These are phyloP conservation scores for Dictyostelium intermedium DNA, from an alignment of 78 protist species.

Conservation along the genomic window DNA sequence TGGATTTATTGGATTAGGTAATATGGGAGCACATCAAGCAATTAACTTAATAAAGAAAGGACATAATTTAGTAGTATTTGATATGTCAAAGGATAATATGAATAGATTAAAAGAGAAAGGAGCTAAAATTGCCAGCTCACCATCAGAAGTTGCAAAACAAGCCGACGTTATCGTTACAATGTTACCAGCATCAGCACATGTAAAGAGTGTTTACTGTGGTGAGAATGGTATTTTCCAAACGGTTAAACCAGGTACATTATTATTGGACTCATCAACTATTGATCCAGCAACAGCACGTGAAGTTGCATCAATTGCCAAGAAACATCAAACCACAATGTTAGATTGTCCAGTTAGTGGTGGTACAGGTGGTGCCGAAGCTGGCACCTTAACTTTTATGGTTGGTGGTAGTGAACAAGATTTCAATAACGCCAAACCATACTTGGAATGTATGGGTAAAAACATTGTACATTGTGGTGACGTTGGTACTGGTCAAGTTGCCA, in stretches of 20 bases:
- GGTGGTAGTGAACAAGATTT: conserved; percentile 88
- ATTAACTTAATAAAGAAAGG: conserved; percentile 83
- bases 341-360: conserved; percentile 96
- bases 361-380: conserved; percentile 92
- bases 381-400: conserved; percentile 95
- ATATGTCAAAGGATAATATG: conserved; percentile 63
- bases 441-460: conserved; percentile 91
- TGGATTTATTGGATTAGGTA: conserved; percentile 96
- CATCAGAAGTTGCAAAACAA: conserved; percentile 60
- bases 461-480: conserved; percentile 91
- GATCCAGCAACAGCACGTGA: conserved; percentile 85
- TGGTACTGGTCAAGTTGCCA: conserved; percentile 92
- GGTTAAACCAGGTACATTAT: conserved; percentile 30
- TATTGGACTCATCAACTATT: conserved; percentile 92
- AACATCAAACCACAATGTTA: conserved; percentile 43
- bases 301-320: conserved; percentile 42
- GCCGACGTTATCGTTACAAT: conserved; percentile 87
- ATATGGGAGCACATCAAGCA: conserved; percentile 95
- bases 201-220: conserved; percentile 85
- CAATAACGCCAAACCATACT: conserved; percentile 72
- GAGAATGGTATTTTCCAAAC: conserved; percentile 47
- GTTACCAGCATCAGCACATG: conserved; percentile 92
- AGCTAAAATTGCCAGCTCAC: conserved; percentile 39
- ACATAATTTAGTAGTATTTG: conserved; percentile 73
- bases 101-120: conserved; percentile 56